Percentiles rank a stretch among this genome's conserved stretches.
Evolutionary conservation across 2,329 filamentous ascomycete species (phyloP).

Genomic region (Colletotrichum navitas): DNA sequence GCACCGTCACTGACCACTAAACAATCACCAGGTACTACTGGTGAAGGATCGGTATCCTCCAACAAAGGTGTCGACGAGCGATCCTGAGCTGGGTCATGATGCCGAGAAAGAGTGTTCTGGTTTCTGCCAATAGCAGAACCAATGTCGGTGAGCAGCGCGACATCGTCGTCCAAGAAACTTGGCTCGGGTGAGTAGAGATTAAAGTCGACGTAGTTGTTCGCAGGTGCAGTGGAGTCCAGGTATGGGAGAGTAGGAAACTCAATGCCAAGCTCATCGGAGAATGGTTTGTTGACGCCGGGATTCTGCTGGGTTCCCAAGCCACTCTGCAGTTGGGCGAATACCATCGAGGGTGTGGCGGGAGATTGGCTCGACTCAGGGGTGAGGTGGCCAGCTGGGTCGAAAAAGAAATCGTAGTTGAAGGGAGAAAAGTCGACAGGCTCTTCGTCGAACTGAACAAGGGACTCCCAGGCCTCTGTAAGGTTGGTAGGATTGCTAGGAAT

Average conservation of each 20-base stretch:
- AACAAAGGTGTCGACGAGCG: background rate
- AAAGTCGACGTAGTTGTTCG: constrained; percentile 66
- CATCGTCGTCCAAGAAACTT: constrained; percentile 63
- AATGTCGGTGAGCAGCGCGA: constrained; percentile 50
- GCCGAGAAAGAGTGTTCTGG: background rate
- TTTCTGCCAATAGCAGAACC: constrained; percentile 10
- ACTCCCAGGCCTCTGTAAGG: constrained; percentile 55
- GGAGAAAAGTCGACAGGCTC: constrained; percentile 50
- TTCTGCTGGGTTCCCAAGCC: constrained; percentile 8
- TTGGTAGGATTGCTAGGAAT: constrained; percentile 35
- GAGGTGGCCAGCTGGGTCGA: constrained; percentile 57
- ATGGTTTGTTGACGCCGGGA: constrained; percentile 16
- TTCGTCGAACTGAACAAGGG: constrained; percentile 61
- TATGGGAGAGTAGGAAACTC: constrained; percentile 54
- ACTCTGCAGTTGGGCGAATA: constrained; percentile 42
- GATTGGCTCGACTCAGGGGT: constrained; percentile 53
- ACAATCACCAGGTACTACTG: background rate
- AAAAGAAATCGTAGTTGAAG: constrained; percentile 61
- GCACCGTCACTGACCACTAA: background rate
- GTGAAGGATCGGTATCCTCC: background rate
- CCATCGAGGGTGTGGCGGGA: constrained; percentile 51
- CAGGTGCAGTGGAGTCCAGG: constrained; percentile 52
- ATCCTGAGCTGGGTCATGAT: background rate
- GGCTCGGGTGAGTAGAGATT: constrained; percentile 66
- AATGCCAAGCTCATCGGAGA: background rate